Evolutionary conservation across 257 asterid genomes (phyloP), one percentile per base, ranked within the genome.

Genomic region (Fraxinus excelsior): DNA sequence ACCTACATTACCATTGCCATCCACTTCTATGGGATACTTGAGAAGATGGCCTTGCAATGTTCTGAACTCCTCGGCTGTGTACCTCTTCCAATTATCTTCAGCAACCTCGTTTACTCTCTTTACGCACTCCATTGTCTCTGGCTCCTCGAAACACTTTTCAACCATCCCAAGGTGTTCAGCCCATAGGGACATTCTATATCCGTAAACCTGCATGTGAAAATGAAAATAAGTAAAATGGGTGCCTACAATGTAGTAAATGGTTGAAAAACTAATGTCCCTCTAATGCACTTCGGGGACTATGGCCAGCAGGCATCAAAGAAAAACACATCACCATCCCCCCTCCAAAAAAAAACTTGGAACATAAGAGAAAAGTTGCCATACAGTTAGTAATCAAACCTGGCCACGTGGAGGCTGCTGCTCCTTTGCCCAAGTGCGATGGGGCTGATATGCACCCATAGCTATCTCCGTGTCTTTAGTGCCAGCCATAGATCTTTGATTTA

Each of bases 371-470:
- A 70, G 66, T 56, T 16, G 10, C 38, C 64, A 65, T 38, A 37
- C 25, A 60, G 62, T 9, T 79, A 62, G 67, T 62, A 53, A 74
- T 78, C 87, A 78, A 76, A 93, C 98, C 98, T 94, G 91, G 76
- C 98, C 97, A 44, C 21, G 91, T 53, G 98, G 98, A 82, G 78
- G 94, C 60, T 67, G 79, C 73, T 81, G 83, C 80, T 88, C 84
- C 80, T 77, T 83, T 37, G 78, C 79, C 95, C 96, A 87, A 14
- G 90, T 80, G 71, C 88, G 89, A 75, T 89, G 91, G 67, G 96
- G 96, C 82, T 94, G 98, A 90, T 91, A 94, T 29, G 97, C 92
- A 60, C 98, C 98, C 98, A 90, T 94, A 65, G 97, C 97, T 74
- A 94, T 90, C 88, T 94, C 98, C 1, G 97, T 90, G 87, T 94